phyloP scores from a whole-genome alignment of 2,329 filamentous ascomycete genomes.

The Gyromitra esculenta region DNA sequence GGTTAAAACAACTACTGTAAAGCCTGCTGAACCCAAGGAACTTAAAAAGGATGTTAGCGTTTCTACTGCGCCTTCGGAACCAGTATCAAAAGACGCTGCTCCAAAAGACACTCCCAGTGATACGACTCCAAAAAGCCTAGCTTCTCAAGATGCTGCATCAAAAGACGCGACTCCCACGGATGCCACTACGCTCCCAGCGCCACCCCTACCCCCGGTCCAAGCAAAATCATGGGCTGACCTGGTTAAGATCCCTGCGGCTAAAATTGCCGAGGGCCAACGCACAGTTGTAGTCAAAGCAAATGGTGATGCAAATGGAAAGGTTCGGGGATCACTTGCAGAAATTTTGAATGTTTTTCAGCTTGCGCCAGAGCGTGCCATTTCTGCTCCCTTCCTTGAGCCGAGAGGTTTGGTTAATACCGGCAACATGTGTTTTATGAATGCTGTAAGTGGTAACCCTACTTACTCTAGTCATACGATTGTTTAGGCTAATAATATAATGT shows the following conservation, averaged over 20 bases:
- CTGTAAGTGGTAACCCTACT: slow-evolving; percentile 71
- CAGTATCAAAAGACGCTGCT: slow-evolving; percentile 56
- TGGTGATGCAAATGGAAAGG: slow-evolving; percentile 64
- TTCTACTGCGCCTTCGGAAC: slow-evolving; percentile 62
- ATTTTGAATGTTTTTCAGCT: slow-evolving; percentile 79
- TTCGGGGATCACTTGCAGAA: slow-evolving; percentile 73
- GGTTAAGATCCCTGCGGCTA: slow-evolving; percentile 66
- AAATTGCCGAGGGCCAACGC: slow-evolving; percentile 58
- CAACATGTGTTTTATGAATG: slow-evolving; percentile 99
- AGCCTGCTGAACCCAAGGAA: slow-evolving; percentile 60
- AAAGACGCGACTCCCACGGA: slow-evolving; percentile 58
- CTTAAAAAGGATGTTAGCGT: slow-evolving; percentile 60
- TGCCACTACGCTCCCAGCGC: slow-evolving; percentile 53
- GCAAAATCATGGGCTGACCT: slow-evolving; percentile 73
- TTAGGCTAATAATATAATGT: slow-evolving; percentile 19
- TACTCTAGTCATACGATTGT: background rate
- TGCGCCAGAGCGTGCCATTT: slow-evolving; percentile 67
- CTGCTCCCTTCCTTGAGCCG: slow-evolving; percentile 86
- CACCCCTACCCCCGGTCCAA: slow-evolving; percentile 57
- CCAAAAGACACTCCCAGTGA: slow-evolving; percentile 61
- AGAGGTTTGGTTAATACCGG: slow-evolving; percentile 94
- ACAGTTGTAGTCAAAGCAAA: slow-evolving; percentile 57
- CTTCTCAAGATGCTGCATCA: slow-evolving; percentile 61
- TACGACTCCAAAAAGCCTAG: slow-evolving; percentile 59
- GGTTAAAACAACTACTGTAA: slow-evolving; percentile 19